Percentiles rank a stretch among this genome's conserved stretches.
Evolutionary conservation across 2,329 filamentous ascomycete genomes (phyloP).

Genomic region (Paecilomyces sp.): DNA sequence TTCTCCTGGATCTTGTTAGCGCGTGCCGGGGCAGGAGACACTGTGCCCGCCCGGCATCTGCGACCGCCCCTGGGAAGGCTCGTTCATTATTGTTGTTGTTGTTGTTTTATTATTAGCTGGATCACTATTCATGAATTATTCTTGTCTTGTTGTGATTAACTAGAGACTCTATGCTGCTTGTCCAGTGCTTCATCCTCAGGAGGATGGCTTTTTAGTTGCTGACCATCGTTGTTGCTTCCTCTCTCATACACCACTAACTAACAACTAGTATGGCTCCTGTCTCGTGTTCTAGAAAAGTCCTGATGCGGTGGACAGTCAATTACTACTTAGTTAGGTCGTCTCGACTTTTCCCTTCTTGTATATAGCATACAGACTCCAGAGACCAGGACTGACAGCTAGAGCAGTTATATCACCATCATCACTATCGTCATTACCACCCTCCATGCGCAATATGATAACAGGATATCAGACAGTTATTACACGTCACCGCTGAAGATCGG

Average conservation of each 20-base stretch:
- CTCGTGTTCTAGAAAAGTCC: neutral
- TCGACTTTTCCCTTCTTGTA: neutral
- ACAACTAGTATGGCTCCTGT: neutral
- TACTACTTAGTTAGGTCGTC: neutral
- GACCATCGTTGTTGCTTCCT: too few species aligned
- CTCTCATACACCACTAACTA: neutral
- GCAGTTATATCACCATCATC: too few species aligned
- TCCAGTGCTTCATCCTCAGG: neutral
- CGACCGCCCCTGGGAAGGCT: slow-evolving; percentile 14
- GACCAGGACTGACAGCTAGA: too few species aligned
- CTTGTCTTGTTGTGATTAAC: too few species aligned
- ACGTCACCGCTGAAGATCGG: too few species aligned
- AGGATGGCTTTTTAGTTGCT: neutral
- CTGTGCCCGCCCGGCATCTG: slow-evolving; percentile 7
- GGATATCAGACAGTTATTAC: too few species aligned
- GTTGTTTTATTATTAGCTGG: too few species aligned
- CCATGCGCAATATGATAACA: too few species aligned
- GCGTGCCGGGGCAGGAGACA: slow-evolving; percentile 7
- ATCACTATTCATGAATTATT: too few species aligned
- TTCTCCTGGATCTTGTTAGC: slow-evolving; percentile 2
- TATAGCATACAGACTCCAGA: neutral
- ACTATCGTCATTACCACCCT: too few species aligned
- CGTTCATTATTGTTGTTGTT: neutral
- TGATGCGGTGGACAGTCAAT: neutral
- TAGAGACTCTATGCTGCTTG: neutral